phyloP scores from a whole-genome alignment of 1,139 yeast species.

The Candida tetrigidarum region DNA sequence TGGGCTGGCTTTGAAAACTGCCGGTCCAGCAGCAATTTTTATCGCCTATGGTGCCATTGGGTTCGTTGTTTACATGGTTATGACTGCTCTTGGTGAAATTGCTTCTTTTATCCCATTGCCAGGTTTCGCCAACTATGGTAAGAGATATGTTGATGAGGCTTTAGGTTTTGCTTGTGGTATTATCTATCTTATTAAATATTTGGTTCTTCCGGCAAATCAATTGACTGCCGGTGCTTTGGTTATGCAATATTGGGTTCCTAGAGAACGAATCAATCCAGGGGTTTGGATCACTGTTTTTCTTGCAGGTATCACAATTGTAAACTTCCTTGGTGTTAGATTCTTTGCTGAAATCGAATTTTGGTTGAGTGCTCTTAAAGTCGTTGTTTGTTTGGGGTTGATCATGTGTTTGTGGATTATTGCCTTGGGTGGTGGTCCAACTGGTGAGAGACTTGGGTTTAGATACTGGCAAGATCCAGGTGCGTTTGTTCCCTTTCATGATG shows the following conservation, averaged over 20 bases:
- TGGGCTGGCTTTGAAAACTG: slow-evolving; percentile 61
- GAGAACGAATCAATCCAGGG: slow-evolving; percentile 54
- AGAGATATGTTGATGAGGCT: slow-evolving; percentile 69
- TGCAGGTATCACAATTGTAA: slow-evolving; percentile 51
- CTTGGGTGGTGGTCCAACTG: slow-evolving; percentile 63
- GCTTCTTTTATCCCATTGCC: slow-evolving; percentile 74
- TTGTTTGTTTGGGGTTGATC: slow-evolving; percentile 60
- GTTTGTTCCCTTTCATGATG: slow-evolving; percentile 49
- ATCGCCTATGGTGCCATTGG: slow-evolving; percentile 67
- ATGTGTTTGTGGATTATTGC: slow-evolving; percentile 51
- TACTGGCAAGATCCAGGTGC: slow-evolving; percentile 71
- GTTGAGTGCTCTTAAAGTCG: slow-evolving; percentile 61
- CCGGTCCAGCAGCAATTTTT: slow-evolving; percentile 75
- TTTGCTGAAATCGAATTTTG: slow-evolving; percentile 76
- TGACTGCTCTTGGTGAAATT: slow-evolving; percentile 76
- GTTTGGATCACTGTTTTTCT: slow-evolving; percentile 62
- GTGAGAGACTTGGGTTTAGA: slow-evolving; percentile 67
- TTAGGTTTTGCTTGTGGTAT: slow-evolving; percentile 80
- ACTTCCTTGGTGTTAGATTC: slow-evolving; percentile 62
- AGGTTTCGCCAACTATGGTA: slow-evolving; percentile 73
- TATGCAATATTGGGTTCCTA: slow-evolving; percentile 61
- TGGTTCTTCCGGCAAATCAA: slow-evolving; percentile 68
- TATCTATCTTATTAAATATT: slow-evolving; percentile 58
- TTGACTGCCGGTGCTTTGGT: slow-evolving; percentile 63
- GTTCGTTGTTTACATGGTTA: slow-evolving; percentile 64